Evolutionary conservation across 2,329 filamentous ascomycete genomes (phyloP), one percentile per base, ranked within the genome.

Genomic region (Microcera coccophila): DNA sequence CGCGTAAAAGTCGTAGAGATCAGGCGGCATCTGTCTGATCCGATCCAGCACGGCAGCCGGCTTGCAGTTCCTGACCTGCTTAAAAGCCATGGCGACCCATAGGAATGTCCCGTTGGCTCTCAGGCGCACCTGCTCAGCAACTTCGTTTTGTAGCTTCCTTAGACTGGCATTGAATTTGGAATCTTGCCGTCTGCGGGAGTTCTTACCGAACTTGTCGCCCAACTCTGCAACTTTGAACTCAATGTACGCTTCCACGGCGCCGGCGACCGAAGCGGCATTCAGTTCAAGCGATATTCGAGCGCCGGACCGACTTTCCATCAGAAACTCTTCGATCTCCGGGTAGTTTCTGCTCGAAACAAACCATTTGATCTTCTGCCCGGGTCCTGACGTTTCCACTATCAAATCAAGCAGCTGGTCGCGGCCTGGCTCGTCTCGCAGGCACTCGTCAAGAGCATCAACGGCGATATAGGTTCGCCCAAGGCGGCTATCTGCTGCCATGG

Each of bases 361-460:
- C 64, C 68, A 73, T 47, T 70, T 75, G 2, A 64, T 52, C 1
- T 44, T 40, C 12, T 7, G 22, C 7, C 14, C 5, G 38, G 1
- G 12, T 7, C 1, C 33, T 43, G 3, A 28, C 10, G 3, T 41
- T 11, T 50, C 58, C 0, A 37, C 47, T 21, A 57, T 38, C 12
- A 51, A 47, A 1, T 62, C 35, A 11, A 75, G 53, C 3, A 75
- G 64, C 29, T 59, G 35, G 1, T 38, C 18, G 16, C 52, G 43
- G 16, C 53, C 61, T 3, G 26, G 33, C 12, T 36, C 44, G 11
- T 28, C 14, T 9, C 9, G 9, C 24, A 28, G 24, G 42, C 69
- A 74, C 50, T 76, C 71, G 42, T 77, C 71, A 1, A 76, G 65
- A 1, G 70, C 72, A 53, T 76, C 70, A 33, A 77, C 53, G 11